phyloP scores from a whole-genome alignment of 345 rosid genomes.

The Arabis alpina region DNA sequence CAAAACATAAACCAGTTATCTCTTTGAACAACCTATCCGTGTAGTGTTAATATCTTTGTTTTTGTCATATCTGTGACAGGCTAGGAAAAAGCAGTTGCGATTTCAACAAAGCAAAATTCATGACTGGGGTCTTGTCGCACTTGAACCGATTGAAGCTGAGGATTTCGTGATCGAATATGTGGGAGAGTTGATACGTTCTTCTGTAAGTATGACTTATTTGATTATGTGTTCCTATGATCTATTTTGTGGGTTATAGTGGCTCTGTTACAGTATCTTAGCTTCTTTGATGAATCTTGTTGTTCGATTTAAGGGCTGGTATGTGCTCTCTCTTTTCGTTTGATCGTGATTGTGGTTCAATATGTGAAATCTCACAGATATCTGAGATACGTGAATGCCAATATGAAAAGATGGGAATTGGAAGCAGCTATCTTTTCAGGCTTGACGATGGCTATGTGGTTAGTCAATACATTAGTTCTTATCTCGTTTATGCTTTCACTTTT shows the following conservation, averaged over 20 bases:
- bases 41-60: constrained; percentile 12
- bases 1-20: constrained; percentile 20
- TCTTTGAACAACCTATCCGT: constrained; percentile 27
- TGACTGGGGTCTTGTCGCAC: constrained; percentile 98
- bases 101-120: constrained; percentile 97
- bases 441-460: constrained; percentile 99
- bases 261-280: constrained; percentile 9
- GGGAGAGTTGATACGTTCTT: constrained; percentile 93
- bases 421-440: constrained; percentile 98
- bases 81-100: constrained; percentile 87
- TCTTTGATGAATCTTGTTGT: constrained; percentile 23
- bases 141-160: constrained; percentile 94
- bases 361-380: constrained; percentile 68
- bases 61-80: constrained; percentile 50
- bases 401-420: constrained; percentile 99
- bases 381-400: constrained; percentile 90
- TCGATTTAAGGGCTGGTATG: constrained; percentile 4
- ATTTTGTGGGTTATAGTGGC: not conserved
- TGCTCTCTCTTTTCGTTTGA: constrained; percentile 5
- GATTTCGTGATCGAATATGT: constrained; percentile 99
- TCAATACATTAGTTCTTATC: constrained; percentile 26
- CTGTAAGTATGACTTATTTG: constrained; percentile 55
- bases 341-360: constrained; percentile 31
- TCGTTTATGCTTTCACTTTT: not conserved
- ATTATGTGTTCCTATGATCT: constrained; percentile 12